Evolutionary conservation across 305 asterid genomes (phyloP).

Genomic region (Fraxinus dipetala): DNA sequence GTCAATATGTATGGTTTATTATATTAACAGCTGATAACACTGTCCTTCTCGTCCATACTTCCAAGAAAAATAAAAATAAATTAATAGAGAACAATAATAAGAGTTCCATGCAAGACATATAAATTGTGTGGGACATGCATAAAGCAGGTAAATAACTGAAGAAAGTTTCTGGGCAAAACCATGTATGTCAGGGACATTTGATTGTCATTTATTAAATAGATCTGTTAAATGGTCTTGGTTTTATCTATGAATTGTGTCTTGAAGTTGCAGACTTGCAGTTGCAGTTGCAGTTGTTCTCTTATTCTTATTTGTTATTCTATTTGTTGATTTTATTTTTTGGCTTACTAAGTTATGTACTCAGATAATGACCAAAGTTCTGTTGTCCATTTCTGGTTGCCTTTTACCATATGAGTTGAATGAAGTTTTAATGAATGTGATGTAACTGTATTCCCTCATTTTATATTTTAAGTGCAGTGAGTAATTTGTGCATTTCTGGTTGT

Average conservation of each 20-base stretch:
- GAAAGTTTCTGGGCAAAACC: background rate
- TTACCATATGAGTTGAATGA: slow-evolving; percentile 8
- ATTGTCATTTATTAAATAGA: background rate
- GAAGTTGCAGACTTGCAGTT: background rate
- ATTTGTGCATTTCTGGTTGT: slow-evolving; percentile 24
- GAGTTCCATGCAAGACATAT: background rate
- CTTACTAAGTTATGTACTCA: background rate
- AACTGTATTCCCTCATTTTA: background rate
- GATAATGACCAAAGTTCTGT: background rate
- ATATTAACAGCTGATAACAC: background rate
- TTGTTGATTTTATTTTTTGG: background rate
- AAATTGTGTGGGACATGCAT: background rate
- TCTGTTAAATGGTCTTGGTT: background rate
- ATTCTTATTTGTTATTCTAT: background rate
- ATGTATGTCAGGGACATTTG: background rate
- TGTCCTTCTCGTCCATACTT: background rate
- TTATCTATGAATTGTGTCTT: background rate
- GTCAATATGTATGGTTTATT: background rate
- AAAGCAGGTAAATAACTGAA: background rate
- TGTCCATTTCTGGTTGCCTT: background rate
- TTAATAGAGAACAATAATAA: background rate
- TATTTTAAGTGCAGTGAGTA: slow-evolving; percentile 20
- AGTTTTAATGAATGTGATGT: background rate
- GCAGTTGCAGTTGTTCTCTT: background rate
- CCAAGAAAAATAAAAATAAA: background rate